A percentile compares a stretch with the other conserved stretches of the same genome.
Evolutionary conservation across 306 rosid species (phyloP).

Genomic region (Ormosia semicastrata): DNA sequence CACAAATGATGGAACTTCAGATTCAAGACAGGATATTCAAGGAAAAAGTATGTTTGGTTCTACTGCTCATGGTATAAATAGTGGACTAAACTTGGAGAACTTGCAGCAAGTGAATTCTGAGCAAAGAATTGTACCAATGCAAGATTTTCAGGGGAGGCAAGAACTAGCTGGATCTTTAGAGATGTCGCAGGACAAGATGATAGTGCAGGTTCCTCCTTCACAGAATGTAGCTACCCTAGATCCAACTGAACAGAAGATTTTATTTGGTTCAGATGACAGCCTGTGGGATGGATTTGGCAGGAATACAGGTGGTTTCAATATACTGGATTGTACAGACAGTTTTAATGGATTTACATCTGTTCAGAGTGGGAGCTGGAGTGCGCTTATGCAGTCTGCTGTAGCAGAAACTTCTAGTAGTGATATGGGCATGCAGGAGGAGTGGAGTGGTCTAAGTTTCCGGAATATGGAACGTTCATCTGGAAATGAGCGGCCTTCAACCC

Average conservation of each 20-base stretch:
- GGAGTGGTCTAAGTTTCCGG: constrained; percentile 65
- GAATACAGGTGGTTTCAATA: constrained; percentile 44
- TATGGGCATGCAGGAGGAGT: constrained; percentile 77
- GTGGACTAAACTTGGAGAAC: constrained; percentile 61
- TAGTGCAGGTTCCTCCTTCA: constrained; percentile 53
- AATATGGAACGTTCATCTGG: constrained; percentile 55
- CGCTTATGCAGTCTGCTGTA: constrained; percentile 99
- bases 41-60: constrained; percentile 58
- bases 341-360: constrained; percentile 63
- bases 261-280: constrained; percentile 93
- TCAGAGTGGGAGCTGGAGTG: constrained; percentile 98
- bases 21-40: constrained; percentile 65
- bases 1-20: constrained; percentile 57
- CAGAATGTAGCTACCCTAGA: constrained; percentile 79
- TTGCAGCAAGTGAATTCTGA: constrained; percentile 62
- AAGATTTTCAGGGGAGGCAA: constrained; percentile 65
- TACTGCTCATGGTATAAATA: constrained; percentile 53
- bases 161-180: constrained; percentile 58
- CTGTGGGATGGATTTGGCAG: constrained; percentile 82
- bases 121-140: constrained; percentile 57
- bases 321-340: constrained; percentile 59
- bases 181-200: constrained; percentile 62
- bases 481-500: constrained; percentile 54
- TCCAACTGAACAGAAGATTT: constrained; percentile 94
- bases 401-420: constrained; percentile 86